Conservation (phyloP, 495 filamentous ascomycete species). For the Hyaloscypha hepaticicola region DNA sequence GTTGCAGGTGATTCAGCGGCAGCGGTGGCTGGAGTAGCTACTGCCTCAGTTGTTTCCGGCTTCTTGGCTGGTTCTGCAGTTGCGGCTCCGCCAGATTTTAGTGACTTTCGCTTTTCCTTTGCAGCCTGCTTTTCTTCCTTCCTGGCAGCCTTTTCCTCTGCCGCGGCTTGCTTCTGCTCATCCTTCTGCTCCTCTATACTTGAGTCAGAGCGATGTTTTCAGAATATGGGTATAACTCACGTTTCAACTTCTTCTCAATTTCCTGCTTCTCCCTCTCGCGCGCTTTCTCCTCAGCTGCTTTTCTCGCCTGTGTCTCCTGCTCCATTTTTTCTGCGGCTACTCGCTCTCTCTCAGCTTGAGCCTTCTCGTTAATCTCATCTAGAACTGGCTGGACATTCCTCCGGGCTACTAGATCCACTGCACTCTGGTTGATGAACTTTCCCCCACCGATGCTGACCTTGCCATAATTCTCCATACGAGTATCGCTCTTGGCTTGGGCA, state of each 20-base stretch:
- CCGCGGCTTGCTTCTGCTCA: slow-evolving; percentile 47
- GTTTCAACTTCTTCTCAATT: slow-evolving; percentile 29
- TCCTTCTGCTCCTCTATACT: slow-evolving; percentile 47
- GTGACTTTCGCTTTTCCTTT: slow-evolving; percentile 31
- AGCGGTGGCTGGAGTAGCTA: not conserved
- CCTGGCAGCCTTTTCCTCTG: slow-evolving; percentile 50
- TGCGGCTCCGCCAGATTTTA: not conserved
- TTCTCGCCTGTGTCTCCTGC: slow-evolving; percentile 47
- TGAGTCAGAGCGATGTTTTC: slow-evolving; percentile 3
- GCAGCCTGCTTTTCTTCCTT: slow-evolving; percentile 44
- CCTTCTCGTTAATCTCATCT: slow-evolving; percentile 81
- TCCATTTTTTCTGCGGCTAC: slow-evolving; percentile 51
- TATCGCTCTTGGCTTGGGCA: slow-evolving; percentile 64
- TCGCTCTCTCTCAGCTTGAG: slow-evolving; percentile 63
- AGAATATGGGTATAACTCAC: slow-evolving; percentile 16
- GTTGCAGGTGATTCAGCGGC: not conserved
- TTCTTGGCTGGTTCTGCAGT: not conserved
- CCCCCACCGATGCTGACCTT: slow-evolving; percentile 80
- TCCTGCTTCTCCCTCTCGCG: slow-evolving; percentile 33
- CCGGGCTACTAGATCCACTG: slow-evolving; percentile 78
- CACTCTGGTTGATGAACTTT: slow-evolving; percentile 72
- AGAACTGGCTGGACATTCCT: slow-evolving; percentile 81
- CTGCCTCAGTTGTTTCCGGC: not conserved
- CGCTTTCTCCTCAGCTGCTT: slow-evolving; percentile 45
- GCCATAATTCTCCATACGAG: slow-evolving; percentile 52